Evolutionary conservation across 1,284 basidiomycete genomes (phyloP), one percentile per base, ranked within the genome.

Genomic region (Cryptococcus sp.): DNA sequence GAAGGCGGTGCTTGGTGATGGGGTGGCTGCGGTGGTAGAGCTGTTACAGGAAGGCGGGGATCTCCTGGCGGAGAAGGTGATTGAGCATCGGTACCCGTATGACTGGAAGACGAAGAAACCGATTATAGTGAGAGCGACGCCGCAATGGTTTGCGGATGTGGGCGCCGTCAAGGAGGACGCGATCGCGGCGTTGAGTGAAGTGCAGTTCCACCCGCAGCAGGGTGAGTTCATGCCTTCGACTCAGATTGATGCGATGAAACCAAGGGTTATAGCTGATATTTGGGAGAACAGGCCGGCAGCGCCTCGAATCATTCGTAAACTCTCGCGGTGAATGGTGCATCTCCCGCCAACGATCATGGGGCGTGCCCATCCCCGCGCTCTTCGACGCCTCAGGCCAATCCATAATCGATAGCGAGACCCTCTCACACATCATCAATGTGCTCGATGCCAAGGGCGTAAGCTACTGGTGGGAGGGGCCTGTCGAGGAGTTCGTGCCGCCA

Each of bases 281-380:
- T 9, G 28, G 4, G 28, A 9, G 5, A 33, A 33, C 28, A 33
- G 28, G 28, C 6, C 85, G 87, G 24, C 88, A 87, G 53, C 86
- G 94, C 2, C 83, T 99, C 4, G 86, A 90, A 62, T 81, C 91
- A 0, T 96, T 93, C 73, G 81, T 98, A 36, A 81, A 81, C 3
- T 88, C 87, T 0, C 89, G 96, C 4, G 92, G 91, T 0, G 96
- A 98, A 78, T 99, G 96, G 96, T 99, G 96, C 72, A 98, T 99
- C 57, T 98, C 95, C 35, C 87, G 96, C 2, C 96, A 99, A 73
- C 87, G 96, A 16, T 88, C 89, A 16, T 98, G 96, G 96, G 96
- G 96, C 35, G 91, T 98, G 0, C 96, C 96, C 1, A 97, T 99
- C 59, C 95, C 94, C 0, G 87, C 91, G 0, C 78, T 99, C 1